Evolutionary conservation across 139 green algal genomes (phyloP), one percentile per base, ranked within the genome.

Genomic region (Closterium sp.): DNA sequence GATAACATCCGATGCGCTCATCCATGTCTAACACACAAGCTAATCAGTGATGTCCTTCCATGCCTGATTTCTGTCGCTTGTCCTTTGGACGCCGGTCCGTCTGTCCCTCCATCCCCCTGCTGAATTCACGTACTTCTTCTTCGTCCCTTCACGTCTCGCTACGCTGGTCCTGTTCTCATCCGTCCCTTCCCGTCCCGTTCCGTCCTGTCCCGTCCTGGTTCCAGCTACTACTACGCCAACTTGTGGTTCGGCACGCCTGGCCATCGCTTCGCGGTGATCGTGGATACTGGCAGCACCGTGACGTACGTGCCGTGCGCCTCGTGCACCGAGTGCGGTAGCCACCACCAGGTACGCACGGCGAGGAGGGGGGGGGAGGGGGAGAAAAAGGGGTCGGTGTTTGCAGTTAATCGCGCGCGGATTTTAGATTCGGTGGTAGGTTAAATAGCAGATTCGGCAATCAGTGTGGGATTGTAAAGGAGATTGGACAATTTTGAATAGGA

Each of bases 201-300:
- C 23, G 16, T 5, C 43, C 21, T 69, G 16, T 69, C 9, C 43
- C 43, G 43, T 12, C 43, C 8, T 9, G 43, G 43, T 69, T 69
- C 19, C 91, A 93, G 91, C 43, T 99, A 99, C 92, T 98, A 98
- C 43, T 98, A 98, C 87, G 95, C 96, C 0, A 96, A 92, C 0
- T n/a, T 99, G 10, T 87, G 91, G 30, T 86, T 99, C 21, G 98
- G 97, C 21, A 98, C 96, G 0, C 98, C 97, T 0, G 86, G 95
- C 0, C 92, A 94, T 21, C 89, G 91, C 3, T 99, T 98, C 92
- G 94, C 94, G 3, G 94, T 99, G 6, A 99, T 99, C 89, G 97
- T 99, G 12, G 98, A 99, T 95, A 99, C 97, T 1, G 97, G 97
- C 38, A 97, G 95, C 93, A 98, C 97, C 0, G 97, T 98, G 36